Base-by-base conservation (phyloP, 2,329 filamentous ascomycete genomes). In the Hypoxylon sp. region DNA sequence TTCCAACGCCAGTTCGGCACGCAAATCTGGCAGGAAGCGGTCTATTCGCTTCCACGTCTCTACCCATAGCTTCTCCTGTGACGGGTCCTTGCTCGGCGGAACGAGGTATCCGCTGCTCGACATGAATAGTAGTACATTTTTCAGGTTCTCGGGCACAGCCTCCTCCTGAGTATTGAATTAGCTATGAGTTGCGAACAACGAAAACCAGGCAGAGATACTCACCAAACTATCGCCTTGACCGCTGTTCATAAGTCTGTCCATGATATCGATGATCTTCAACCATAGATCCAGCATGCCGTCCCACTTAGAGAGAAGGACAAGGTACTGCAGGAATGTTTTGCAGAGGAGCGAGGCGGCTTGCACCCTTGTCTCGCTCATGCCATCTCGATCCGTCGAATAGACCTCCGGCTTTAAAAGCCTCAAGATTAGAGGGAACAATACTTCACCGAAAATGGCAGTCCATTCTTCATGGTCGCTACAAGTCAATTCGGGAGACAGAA, bases 121-220 rank as follows among this genome's bases (percentile, higher is more conserved):
- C 94, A 99, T 97, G 75, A 99, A 96, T 8, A 99, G 86, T 24
- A 98, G 84, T 57, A 98, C 94, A 72, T 99, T 99, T 82, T 99
- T 99, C 64, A 99, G 83, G 72, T 93, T 96, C 80, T 99, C 96
- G 0, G 93, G 92, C 2, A 98, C 94, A 11, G 96, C 95, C 83
- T 99, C 96, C 81, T 97, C 94, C 90, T 97, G 73, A 68, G 74
- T 4, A 17, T 31, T 3, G 1, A 2, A 17, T 69, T 51, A 72
- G 71, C 50, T 51, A 31, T 32, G 15, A 39, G 21, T 70, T 53
- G 37, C 62, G 31, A 44, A 27, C 47, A 54, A 53, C 35, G 11
- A 21, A 44, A 3, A n/a, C 39, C 19, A 39, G 15, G 31, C n/a
- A n/a, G 32, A 15, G 37, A 24, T 47, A 85, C 91, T 82, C 87